Evolutionary conservation across 306 rosid species (phyloP).

Genomic region (Betula pendula): DNA sequence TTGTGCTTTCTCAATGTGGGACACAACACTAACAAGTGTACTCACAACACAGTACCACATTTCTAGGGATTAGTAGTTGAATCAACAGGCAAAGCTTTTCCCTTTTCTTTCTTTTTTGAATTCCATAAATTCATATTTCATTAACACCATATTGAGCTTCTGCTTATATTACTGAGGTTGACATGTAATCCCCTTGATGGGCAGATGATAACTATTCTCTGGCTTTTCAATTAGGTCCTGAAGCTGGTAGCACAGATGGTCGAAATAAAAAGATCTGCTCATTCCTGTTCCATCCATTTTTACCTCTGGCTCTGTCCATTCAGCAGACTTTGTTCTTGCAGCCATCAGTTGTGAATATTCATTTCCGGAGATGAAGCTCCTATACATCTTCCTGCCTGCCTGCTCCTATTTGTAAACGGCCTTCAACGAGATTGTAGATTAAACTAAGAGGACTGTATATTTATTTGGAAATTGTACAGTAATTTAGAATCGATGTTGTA

Average conservation of each 20-base stretch:
- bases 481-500: not conserved
- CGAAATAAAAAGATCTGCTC: constrained; percentile 77
- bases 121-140: not conserved
- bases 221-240: constrained; percentile 67
- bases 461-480: not conserved
- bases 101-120: not conserved
- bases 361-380: constrained; percentile 70
- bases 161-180: not conserved
- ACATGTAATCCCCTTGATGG: constrained; percentile 11
- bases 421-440: constrained; percentile 1
- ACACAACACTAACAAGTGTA: too few species aligned
- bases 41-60: not conserved
- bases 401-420: not conserved
- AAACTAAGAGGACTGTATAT: not conserved
- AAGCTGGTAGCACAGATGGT: constrained; percentile 77
- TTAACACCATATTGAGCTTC: not conserved
- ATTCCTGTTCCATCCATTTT: constrained; percentile 87
- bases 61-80: not conserved
- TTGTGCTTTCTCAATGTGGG: too few species aligned
- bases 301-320: constrained; percentile 84
- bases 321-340: constrained; percentile 75
- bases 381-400: not conserved
- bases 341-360: constrained; percentile 86
- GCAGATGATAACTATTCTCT: constrained; percentile 7
- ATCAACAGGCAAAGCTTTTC: not conserved